Conservation (phyloP, 2,329 filamentous ascomycete species). For the Colletotrichum godetiae region DNA sequence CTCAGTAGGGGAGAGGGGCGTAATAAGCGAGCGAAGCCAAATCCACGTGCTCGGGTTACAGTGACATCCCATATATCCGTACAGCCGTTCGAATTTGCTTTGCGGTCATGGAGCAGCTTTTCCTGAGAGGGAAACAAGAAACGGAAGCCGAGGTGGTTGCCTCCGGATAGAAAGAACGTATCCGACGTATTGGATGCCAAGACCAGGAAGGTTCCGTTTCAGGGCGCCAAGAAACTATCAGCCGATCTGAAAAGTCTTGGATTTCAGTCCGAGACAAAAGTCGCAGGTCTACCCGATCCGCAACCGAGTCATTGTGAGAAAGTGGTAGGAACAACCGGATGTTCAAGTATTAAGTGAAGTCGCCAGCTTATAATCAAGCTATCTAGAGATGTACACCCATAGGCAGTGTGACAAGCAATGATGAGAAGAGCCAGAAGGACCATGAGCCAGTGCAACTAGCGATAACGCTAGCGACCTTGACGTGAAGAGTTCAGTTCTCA, state of each 20-base stretch:
- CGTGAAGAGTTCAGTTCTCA: too few species aligned
- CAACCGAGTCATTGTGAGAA: neutral
- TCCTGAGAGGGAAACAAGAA: neutral
- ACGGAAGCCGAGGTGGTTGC: neutral
- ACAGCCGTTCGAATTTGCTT: neutral
- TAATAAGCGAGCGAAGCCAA: neutral
- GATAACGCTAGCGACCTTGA: too few species aligned
- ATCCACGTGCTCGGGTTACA: neutral
- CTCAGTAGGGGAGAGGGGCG: neutral
- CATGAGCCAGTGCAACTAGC: too few species aligned
- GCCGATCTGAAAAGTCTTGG: neutral
- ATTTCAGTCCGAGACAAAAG: neutral
- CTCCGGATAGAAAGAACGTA: neutral
- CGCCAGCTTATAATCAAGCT: too few species aligned
- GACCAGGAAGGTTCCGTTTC: slow-evolving; percentile 19
- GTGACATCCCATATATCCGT: neutral
- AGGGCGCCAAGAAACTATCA: slow-evolving; percentile 16
- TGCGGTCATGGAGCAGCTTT: neutral
- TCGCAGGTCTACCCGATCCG: neutral
- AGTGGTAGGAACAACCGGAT: neutral
- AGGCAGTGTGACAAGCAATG: too few species aligned
- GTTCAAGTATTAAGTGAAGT: neutral
- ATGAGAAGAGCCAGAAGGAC: too few species aligned
- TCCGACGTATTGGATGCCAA: slow-evolving; percentile 17
- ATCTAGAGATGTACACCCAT: neutral